phyloP scores from a whole-genome alignment of 257 asterid species.

The Paulownia fortunei region DNA sequence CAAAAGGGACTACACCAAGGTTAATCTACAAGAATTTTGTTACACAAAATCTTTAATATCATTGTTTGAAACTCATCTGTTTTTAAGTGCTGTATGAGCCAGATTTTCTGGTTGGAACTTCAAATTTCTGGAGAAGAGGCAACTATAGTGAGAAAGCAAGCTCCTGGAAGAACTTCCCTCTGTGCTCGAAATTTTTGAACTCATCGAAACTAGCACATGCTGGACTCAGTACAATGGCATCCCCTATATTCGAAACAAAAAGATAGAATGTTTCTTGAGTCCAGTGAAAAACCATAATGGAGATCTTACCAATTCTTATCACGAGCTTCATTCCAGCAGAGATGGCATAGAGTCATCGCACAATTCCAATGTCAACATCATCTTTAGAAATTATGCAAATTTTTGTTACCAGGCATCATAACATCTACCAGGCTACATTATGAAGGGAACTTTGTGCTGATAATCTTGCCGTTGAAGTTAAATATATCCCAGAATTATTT shows the following conservation, averaged over 20 bases:
- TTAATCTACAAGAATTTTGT: background rate
- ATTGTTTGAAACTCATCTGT: background rate
- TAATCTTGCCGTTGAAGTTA: too few relatives aligned
- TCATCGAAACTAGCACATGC: conserved; percentile 54
- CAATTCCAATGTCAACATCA: too few relatives aligned
- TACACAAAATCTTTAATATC: background rate
- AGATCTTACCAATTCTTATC: background rate
- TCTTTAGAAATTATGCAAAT: too few relatives aligned
- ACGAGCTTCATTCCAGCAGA: background rate
- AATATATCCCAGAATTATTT: too few relatives aligned
- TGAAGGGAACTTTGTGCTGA: too few relatives aligned
- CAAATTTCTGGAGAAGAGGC: background rate
- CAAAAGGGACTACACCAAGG: background rate
- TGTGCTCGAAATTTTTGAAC: conserved; percentile 48
- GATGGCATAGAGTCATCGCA: background rate
- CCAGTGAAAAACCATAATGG: background rate
- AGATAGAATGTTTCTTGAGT: background rate
- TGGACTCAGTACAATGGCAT: conserved; percentile 45
- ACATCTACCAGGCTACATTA: too few relatives aligned
- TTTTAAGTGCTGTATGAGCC: too few relatives aligned
- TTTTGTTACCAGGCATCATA: too few relatives aligned
- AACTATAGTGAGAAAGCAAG: conserved; percentile 29
- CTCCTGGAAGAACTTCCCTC: conserved; percentile 46
- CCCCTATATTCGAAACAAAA: conserved; percentile 33
- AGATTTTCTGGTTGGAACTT: too few relatives aligned